phyloP scores from a whole-genome alignment of 805 yeast species.

The Candida silvicultrix region DNA sequence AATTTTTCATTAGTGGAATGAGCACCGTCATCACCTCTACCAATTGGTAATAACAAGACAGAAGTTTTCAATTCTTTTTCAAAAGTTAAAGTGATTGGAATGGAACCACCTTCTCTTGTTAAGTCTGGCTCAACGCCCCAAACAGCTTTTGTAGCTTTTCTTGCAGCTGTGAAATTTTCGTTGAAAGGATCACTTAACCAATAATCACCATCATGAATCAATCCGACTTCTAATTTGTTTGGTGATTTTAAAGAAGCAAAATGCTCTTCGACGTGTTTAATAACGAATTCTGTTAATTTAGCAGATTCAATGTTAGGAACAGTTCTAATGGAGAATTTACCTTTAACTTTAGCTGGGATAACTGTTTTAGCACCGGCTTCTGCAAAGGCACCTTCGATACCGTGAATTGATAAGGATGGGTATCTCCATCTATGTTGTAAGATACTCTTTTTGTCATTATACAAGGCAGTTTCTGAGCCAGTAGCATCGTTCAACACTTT shows the following conservation, averaged over 20 bases:
- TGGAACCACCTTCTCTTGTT: slow-evolving; percentile 98
- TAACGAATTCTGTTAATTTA: slow-evolving; percentile 73
- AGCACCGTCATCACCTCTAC: slow-evolving; percentile 99
- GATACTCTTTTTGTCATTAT: slow-evolving; percentile 73
- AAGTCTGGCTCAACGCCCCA: slow-evolving; percentile 95
- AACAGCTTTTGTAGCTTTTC: slow-evolving; percentile 88
- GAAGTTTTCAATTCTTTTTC: slow-evolving; percentile 81
- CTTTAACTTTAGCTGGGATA: slow-evolving; percentile 88
- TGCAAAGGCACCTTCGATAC: slow-evolving; percentile 95
- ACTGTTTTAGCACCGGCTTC: slow-evolving; percentile 97
- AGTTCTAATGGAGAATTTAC: slow-evolving; percentile 95
- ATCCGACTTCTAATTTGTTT: slow-evolving; percentile 64
- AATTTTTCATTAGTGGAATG: slow-evolving; percentile 96
- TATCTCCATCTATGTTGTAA: slow-evolving; percentile 98
- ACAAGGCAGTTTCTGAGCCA: slow-evolving; percentile 80
- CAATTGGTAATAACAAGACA: slow-evolving; percentile 91
- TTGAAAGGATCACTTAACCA: slow-evolving; percentile 96
- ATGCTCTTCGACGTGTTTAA: slow-evolving; percentile 57
- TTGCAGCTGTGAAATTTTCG: slow-evolving; percentile 89
- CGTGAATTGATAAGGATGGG: slow-evolving; percentile 94
- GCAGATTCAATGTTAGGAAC: slow-evolving; percentile 88
- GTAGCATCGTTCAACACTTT: slow-evolving; percentile 83
- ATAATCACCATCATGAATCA: slow-evolving; percentile 92
- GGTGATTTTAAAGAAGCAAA: slow-evolving; percentile 70
- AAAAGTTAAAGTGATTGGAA: slow-evolving; percentile 93